Evolutionary conservation across 2,329 filamentous ascomycete genomes (phyloP), one percentile per base, ranked within the genome.

Genomic region (Eurotiales sp.): DNA sequence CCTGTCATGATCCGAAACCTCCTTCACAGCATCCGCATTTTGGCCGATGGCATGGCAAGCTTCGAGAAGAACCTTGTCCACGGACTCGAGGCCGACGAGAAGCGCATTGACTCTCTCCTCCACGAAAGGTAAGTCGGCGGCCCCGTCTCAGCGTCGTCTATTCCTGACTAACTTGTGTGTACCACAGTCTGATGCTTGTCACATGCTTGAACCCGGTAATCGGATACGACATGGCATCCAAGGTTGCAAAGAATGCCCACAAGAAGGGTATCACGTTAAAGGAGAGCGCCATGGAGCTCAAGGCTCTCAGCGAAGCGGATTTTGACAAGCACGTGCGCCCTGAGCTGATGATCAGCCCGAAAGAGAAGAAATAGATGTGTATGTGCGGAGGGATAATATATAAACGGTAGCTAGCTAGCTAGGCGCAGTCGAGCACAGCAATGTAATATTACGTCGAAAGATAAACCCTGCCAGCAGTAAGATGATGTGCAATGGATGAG

Each of bases 171-270:
- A 39, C 27, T 11, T 6, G 11, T 8, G 11, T 25, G 5, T 27
- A n/a, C n/a, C 19, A 43, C 60, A 95, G 90, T 67, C 81, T 99
- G 64, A 99, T 99, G 93, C 82, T 97, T 59, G 93, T 97, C 30
- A 99, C 93, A 59, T 96, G 92, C 80, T 80, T 97, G 57, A 96
- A 96, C 81, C 90, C 91, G 61, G 89, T 95, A 73, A 96, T 97
- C 68, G 92, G 91, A 55, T 96, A 96, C 73, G 91, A 96, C 70
- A 95, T 95, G 88, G 91, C 91, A 47, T 90, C 86, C 73, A 95
- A 95, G 79, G 91, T 96, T 21, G 91, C 91, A 66, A 96, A 96
- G 85, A 95, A 99, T 68, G 93, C 93, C 14, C 93, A 99, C 79
- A 96, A 96, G 83, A 97, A 97, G 83, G 90, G 90, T 29, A 75